Evolutionary conservation across 148 eudicot species (phyloP).

Genomic region (Chenopodium quinoa): DNA sequence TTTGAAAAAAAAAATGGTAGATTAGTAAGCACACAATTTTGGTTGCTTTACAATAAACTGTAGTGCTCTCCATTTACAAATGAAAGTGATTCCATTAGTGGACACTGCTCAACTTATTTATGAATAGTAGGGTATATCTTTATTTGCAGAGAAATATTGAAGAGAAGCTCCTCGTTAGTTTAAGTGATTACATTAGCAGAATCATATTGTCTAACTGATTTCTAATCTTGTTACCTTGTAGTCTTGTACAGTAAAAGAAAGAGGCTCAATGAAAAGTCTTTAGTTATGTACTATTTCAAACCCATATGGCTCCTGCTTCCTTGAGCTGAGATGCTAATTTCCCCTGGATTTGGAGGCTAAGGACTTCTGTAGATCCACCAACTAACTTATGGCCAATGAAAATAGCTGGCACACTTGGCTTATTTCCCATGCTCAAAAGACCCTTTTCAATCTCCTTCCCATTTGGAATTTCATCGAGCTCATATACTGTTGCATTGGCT

Average conservation of each 20-base stretch:
- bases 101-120: background rate
- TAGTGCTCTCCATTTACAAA: background rate
- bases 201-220: background rate
- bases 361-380: conserved; percentile 74
- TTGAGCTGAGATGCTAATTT: conserved; percentile 58
- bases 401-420: conserved; percentile 59
- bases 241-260: conserved; percentile 7
- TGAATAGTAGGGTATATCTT: background rate
- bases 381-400: conserved; percentile 59
- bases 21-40: no score
- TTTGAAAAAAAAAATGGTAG: no score
- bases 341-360: conserved; percentile 70
- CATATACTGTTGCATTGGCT: conserved; percentile 57
- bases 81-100: conserved; percentile 4
- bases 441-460: conserved; percentile 62
- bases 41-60: no score
- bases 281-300: conserved; percentile 29
- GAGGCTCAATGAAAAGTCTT: conserved; percentile 1
- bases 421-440: conserved; percentile 39
- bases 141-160: background rate
- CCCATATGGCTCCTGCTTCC: conserved; percentile 66
- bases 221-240: background rate
- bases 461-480: conserved; percentile 60
- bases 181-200: background rate
- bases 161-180: background rate